Evolutionary conservation across 2,329 filamentous ascomycete genomes (phyloP), one percentile per base, ranked within the genome.

Genomic region (Didymella arachidicola): DNA sequence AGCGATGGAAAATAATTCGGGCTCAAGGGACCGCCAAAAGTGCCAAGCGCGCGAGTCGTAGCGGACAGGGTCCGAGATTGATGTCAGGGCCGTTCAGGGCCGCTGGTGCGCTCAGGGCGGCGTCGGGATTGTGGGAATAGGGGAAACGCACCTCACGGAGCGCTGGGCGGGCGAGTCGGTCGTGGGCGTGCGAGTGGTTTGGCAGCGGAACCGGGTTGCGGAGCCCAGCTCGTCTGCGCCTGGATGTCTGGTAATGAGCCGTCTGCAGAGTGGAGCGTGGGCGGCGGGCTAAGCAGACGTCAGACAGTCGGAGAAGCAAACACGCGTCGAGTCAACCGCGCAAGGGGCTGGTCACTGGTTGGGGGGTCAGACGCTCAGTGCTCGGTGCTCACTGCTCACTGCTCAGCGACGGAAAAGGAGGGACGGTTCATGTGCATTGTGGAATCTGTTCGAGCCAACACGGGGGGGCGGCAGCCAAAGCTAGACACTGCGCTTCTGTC

Each of bases 1-100:
- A 46, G 61, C 57, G 61, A 53, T 62, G 61, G n/a, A 60, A 70
- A 68, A 72, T 47, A 60, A 68, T 69, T 62, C 64, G 63, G 64
- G 66, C 65, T 64, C 62, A 57, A 51, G 52, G 59, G 46, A 59
- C 56, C 56, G 44, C 46, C 32, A 41, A 30, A 42, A 43, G 12
- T 46, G 56, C 56, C 56, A 59, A 59, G 52, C 19, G 44, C 19
- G 56, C 56, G 56, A 59, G 50, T 59, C 56, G 56, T 53, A 57
- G 56, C 56, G 50, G 56, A 46, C 56, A 59, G 56, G 56, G 56
- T 57, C 53, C 47, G 53, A 67, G 59, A 66, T 63, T 61, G 63
- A 54, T 42, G 41, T 44, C 45, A 47, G 45, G 45, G 51, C 44
- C 43, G 38, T 29, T 26, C 26, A 27, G 38, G 38, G 38, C 38